A percentile compares a stretch with the other conserved stretches of the same genome.
These are phyloP conservation scores for Cichorium intybus DNA, from an alignment of 140 eudicot genomes.

Conservation along the genomic window DNA sequence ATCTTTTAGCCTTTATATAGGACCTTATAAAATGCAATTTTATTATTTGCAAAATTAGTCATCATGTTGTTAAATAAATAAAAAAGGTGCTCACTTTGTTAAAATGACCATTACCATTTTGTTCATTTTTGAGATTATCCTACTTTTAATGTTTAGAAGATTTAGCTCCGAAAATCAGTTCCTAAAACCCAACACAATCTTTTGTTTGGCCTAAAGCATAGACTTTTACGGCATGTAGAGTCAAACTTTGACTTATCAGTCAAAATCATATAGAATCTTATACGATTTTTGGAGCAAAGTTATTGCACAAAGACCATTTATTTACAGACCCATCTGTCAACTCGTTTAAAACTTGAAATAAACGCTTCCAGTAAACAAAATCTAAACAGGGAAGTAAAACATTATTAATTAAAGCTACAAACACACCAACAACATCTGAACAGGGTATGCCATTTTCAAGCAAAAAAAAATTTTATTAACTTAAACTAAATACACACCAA, in stretches of 20 bases:
- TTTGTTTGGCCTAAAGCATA: background rate
- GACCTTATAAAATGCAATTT: no score
- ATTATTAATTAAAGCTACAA: background rate
- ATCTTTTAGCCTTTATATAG: no score
- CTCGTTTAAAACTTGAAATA: background rate
- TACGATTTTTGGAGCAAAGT: background rate
- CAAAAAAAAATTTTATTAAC: background rate
- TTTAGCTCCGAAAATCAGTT: no score
- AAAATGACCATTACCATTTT: no score
- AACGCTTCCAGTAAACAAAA: background rate
- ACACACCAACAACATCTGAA: background rate
- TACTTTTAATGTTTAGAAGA: background rate
- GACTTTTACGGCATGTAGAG: background rate
- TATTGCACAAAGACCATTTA: background rate
- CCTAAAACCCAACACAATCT: background rate
- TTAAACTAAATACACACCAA: background rate
- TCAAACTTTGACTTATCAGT: conserved; percentile 15
- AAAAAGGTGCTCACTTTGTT: no score
- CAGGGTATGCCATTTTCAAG: no score
- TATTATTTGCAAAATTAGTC: no score
- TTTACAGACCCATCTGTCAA: background rate
- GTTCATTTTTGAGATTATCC: no score
- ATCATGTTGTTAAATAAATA: no score
- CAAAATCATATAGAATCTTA: background rate
- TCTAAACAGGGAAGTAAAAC: background rate